phyloP scores from a whole-genome alignment of 2,329 filamentous ascomycete species.

The Colletotrichum sp. region DNA sequence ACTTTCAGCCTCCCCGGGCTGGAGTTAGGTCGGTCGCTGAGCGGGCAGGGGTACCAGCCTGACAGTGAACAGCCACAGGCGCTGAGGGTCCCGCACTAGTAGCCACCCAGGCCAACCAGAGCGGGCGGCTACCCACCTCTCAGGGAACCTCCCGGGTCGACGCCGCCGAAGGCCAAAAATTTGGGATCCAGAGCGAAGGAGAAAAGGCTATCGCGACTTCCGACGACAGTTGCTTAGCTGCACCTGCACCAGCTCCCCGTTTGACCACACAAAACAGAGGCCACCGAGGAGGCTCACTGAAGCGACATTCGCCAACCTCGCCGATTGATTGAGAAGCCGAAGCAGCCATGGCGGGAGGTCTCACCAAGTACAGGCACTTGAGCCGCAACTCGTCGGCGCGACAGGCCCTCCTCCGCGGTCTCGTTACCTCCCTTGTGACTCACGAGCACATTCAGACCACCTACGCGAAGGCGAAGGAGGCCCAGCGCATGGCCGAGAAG shows the following conservation, averaged over 20 bases:
- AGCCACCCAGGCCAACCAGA: constrained; percentile 4
- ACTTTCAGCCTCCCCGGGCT: constrained; percentile 20
- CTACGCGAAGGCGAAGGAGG: constrained; percentile 96
- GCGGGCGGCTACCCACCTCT: not conserved
- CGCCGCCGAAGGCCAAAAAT: constrained; percentile 13
- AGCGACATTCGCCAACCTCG: not conserved
- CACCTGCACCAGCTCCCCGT: not conserved
- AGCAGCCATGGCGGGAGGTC: constrained; percentile 77
- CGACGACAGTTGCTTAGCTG: constrained; percentile 22
- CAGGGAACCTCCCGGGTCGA: constrained; percentile 3
- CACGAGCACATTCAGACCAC: constrained; percentile 95
- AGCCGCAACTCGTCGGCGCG: constrained; percentile 86
- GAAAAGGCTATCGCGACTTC: not conserved
- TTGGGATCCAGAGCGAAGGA: not conserved
- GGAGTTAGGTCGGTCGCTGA: constrained; percentile 4
- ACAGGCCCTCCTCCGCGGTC: constrained; percentile 90
- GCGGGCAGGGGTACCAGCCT: not conserved
- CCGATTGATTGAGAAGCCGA: not conserved
- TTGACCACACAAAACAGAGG: not conserved
- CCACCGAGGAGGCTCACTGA: constrained; percentile 16
- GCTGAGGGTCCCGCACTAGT: not conserved
- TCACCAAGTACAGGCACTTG: constrained; percentile 87
- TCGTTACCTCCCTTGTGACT: constrained; percentile 92
- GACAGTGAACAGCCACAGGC: not conserved
- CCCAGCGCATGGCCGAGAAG: constrained; percentile 91